Conservation (phyloP, 2,329 filamentous ascomycete species). For the Alternaria dauci region DNA sequence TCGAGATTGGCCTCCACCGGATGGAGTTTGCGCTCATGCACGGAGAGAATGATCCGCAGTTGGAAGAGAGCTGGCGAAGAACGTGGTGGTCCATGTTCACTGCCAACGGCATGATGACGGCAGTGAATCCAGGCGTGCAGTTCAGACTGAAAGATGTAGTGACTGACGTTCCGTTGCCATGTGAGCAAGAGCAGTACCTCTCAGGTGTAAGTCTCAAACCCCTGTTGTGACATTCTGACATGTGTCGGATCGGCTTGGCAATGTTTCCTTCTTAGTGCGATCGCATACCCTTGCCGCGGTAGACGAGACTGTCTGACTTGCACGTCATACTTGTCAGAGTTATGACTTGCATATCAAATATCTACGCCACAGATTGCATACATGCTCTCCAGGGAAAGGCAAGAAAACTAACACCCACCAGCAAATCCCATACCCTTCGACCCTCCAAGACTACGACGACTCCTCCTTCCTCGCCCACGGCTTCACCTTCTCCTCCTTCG, state of each 20-base stretch:
- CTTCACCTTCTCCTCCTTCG: conserved; percentile 80
- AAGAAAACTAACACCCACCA: conserved; percentile 17
- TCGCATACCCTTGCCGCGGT: background rate
- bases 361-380: background rate
- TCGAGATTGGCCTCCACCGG: conserved; percentile 79
- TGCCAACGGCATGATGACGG: conserved; percentile 85
- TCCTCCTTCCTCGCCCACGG: conserved; percentile 73
- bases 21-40: conserved; percentile 70
- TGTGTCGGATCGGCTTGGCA: conserved; percentile 22
- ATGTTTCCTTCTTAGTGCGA: conserved; percentile 18
- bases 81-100: conserved; percentile 91
- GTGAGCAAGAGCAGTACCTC: conserved; percentile 78
- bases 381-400: background rate
- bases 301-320: conserved; percentile 4
- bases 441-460: conserved; percentile 80
- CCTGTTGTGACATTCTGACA: background rate
- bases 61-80: conserved; percentile 84
- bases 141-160: conserved; percentile 73
- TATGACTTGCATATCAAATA: background rate
- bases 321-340: background rate
- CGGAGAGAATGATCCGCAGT: conserved; percentile 69
- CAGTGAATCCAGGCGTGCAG: conserved; percentile 75
- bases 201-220: conserved; percentile 44
- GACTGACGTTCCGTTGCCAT: conserved; percentile 77
- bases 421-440: conserved; percentile 52